These are phyloP conservation scores for Suhomyces canberraensis DNA, from an alignment of 805 yeast species.

Conservation along the genomic window DNA sequence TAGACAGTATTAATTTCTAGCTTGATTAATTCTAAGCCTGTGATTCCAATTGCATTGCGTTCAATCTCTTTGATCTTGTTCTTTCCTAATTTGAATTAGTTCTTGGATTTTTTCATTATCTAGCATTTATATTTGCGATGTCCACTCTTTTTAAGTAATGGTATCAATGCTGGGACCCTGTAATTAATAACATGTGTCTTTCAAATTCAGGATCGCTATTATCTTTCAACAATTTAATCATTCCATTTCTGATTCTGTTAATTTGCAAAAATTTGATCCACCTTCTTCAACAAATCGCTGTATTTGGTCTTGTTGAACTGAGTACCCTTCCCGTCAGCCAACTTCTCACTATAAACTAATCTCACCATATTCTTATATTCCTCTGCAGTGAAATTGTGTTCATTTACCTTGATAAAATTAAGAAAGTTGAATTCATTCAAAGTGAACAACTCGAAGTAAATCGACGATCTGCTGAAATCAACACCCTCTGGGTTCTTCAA, in stretches of 20 bases:
- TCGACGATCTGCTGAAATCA: constrained; percentile 50
- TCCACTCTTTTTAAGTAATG: too few species aligned
- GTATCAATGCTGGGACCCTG: too few species aligned
- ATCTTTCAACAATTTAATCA: too few species aligned
- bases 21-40: too few species aligned
- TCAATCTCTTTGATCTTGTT: too few species aligned
- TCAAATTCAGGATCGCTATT: too few species aligned
- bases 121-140: too few species aligned
- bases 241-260: neutral
- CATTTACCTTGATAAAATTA: constrained; percentile 35
- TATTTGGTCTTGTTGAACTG: constrained; percentile 38
- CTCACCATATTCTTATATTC: constrained; percentile 53
- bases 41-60: too few species aligned
- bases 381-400: constrained; percentile 33
- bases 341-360: constrained; percentile 47
- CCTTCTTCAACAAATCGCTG: constrained; percentile 31
- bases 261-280: constrained; percentile 8
- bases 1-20: too few species aligned
- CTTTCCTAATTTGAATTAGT: too few species aligned
- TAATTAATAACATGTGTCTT: too few species aligned
- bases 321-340: constrained; percentile 37
- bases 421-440: constrained; percentile 45
- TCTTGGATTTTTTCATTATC: too few species aligned
- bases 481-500: constrained; percentile 50
- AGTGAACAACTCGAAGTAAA: constrained; percentile 56